phyloP scores from a whole-genome alignment of 495 filamentous ascomycete species.

The Sphaerosporella brunnea region DNA sequence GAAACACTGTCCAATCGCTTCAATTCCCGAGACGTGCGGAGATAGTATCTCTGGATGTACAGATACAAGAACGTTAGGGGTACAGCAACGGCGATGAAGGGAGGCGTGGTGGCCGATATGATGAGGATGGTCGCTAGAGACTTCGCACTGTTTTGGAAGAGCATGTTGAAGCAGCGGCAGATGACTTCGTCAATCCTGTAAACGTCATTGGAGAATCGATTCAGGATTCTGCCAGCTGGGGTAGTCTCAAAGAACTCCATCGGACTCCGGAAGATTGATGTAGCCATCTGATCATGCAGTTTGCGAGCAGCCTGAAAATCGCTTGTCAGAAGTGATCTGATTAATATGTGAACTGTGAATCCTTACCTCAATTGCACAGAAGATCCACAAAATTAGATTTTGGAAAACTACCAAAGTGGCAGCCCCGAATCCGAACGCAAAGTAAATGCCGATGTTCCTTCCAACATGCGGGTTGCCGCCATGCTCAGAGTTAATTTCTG shows the following conservation, averaged over 20 bases:
- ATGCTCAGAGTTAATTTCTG: constrained; percentile 51
- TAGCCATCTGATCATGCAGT: constrained; percentile 95
- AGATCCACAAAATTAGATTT: constrained; percentile 94
- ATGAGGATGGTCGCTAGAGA: constrained; percentile 75
- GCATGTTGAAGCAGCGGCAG: constrained; percentile 79
- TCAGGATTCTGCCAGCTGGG: constrained; percentile 89
- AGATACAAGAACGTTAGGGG: constrained; percentile 70
- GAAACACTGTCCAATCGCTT: constrained; percentile 92
- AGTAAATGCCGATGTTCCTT: constrained; percentile 87
- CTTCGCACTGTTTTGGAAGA: constrained; percentile 75
- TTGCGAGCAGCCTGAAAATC: constrained; percentile 61
- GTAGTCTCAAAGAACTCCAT: constrained; percentile 99
- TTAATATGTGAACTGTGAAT: constrained; percentile 1
- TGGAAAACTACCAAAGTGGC: constrained; percentile 74
- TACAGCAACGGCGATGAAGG: constrained; percentile 61
- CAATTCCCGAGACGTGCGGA: constrained; percentile 85
- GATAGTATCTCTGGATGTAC: constrained; percentile 92
- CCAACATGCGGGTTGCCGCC: constrained; percentile 56
- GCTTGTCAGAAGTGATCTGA: constrained; percentile 11
- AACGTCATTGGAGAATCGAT: constrained; percentile 78
- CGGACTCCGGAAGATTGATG: constrained; percentile 89
- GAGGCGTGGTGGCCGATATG: constrained; percentile 64
- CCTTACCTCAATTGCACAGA: constrained; percentile 88
- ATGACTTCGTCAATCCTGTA: constrained; percentile 92
- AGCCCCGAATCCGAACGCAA: constrained; percentile 82